Percentiles rank a stretch among this genome's conserved stretches.
Evolutionary conservation across 208 protist species (phyloP).

Genomic region (Herpetomonas muscarum): DNA sequence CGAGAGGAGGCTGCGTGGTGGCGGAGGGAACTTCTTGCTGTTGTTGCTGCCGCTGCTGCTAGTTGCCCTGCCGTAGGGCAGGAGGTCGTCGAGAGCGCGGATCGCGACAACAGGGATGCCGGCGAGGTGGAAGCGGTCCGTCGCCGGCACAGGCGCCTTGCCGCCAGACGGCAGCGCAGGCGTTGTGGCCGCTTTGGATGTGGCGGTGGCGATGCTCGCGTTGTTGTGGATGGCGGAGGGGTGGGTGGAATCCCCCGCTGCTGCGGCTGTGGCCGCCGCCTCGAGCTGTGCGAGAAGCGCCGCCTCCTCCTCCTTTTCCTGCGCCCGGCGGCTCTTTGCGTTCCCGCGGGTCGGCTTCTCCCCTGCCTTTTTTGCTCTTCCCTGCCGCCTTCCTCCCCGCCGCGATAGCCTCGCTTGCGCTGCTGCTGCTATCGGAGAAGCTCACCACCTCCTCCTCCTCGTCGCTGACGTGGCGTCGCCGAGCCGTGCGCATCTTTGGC

Average conservation of each 20-base stretch:
- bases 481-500: neutral
- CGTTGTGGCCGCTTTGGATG: neutral
- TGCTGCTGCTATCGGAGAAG: conserved; percentile 1
- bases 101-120: neutral
- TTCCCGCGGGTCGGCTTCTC: neutral
- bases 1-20: conserved; percentile 3
- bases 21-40: neutral
- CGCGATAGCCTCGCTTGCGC: neutral
- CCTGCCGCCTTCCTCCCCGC: neutral
- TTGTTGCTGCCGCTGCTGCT: neutral
- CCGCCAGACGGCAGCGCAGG: neutral
- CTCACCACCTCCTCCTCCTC: neutral
- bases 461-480: neutral
- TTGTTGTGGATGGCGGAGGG: too few species aligned
- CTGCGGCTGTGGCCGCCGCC: too few species aligned
- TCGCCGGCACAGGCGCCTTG: neutral
- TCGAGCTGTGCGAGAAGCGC: neutral
- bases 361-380: neutral
- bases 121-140: neutral
- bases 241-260: too few species aligned
- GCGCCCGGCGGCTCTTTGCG: neutral
- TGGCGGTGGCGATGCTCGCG: neutral
- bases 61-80: neutral
- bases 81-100: neutral
- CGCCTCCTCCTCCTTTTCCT: neutral